Conservation (phyloP, 129 eudicot species). For the Saposhnikovia divaricata region DNA sequence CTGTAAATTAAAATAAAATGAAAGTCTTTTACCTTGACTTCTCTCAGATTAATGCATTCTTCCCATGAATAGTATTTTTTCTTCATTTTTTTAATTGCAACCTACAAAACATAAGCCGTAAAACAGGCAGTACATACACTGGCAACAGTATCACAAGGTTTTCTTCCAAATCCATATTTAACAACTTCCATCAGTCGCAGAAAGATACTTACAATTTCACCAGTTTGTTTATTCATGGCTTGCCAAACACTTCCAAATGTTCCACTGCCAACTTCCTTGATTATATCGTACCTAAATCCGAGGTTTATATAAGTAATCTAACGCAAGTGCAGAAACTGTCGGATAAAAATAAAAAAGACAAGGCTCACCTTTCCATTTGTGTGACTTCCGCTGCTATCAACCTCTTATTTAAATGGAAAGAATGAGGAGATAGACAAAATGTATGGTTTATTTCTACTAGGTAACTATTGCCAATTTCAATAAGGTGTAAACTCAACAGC, state of each 20-base stretch:
- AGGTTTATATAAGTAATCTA: background rate
- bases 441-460: slow-evolving; percentile 23
- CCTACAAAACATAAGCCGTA: slow-evolving; percentile 37
- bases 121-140: slow-evolving; percentile 2
- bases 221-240: slow-evolving; percentile 80
- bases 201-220: slow-evolving; percentile 74
- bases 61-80: slow-evolving; percentile 96
- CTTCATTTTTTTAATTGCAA: slow-evolving; percentile 98
- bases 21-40: slow-evolving; percentile 67
- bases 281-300: slow-evolving; percentile 59
- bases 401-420: slow-evolving; percentile 38
- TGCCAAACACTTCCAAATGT: slow-evolving; percentile 98
- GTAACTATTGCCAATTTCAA: slow-evolving; percentile 27
- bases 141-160: background rate
- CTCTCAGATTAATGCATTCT: slow-evolving; percentile 96
- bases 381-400: slow-evolving; percentile 31
- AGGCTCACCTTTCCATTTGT: slow-evolving; percentile 81
- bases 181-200: background rate
- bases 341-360: slow-evolving; percentile 11
- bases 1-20: background rate
- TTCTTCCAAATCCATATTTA: background rate
- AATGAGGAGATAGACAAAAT: slow-evolving; percentile 22
- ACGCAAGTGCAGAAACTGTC: background rate
- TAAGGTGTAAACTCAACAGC: slow-evolving; percentile 24
- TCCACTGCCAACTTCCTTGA: slow-evolving; percentile 95